phyloP scores from a whole-genome alignment of 345 rosid species.

The Lagerstroemia speciosa region DNA sequence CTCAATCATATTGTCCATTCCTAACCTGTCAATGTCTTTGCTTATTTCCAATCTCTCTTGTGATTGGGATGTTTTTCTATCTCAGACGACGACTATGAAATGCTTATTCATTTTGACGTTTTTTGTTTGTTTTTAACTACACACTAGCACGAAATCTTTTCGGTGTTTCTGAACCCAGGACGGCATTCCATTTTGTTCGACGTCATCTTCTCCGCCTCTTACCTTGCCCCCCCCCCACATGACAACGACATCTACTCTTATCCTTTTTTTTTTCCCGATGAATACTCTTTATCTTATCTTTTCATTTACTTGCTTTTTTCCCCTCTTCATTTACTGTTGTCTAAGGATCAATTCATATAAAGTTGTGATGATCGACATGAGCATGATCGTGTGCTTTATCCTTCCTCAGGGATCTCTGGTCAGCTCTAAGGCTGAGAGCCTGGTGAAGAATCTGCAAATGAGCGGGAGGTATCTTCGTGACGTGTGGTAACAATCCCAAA shows the following conservation, averaged over 20 bases:
- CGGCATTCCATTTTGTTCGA: not conserved
- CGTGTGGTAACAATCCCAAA: conserved; percentile 49
- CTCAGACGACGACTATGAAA: not conserved
- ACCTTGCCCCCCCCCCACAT: not conserved
- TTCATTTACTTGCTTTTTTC: too few species aligned
- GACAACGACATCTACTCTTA: too few species aligned
- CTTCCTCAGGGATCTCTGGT: conserved; percentile 63
- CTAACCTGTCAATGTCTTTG: not conserved
- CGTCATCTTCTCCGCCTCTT: not conserved
- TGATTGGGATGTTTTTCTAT: not conserved
- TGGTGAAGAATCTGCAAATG: conserved; percentile 87
- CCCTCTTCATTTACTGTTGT: too few species aligned
- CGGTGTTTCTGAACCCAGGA: not conserved
- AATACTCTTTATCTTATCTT: too few species aligned
- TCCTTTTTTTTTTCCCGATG: too few species aligned
- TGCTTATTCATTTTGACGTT: not conserved
- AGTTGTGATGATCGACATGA: too few species aligned
- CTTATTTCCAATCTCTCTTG: not conserved
- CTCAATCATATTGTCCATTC: not conserved
- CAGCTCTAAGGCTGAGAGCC: conserved; percentile 74
- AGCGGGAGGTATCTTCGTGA: conserved; percentile 88
- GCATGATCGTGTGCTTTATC: not conserved
- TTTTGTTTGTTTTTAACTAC: not conserved
- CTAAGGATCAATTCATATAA: too few species aligned
- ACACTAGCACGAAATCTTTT: too few species aligned